These are phyloP conservation scores for Exsudoporus frostii DNA, from an alignment of 768 basidiomycete species.

Conservation along the genomic window DNA sequence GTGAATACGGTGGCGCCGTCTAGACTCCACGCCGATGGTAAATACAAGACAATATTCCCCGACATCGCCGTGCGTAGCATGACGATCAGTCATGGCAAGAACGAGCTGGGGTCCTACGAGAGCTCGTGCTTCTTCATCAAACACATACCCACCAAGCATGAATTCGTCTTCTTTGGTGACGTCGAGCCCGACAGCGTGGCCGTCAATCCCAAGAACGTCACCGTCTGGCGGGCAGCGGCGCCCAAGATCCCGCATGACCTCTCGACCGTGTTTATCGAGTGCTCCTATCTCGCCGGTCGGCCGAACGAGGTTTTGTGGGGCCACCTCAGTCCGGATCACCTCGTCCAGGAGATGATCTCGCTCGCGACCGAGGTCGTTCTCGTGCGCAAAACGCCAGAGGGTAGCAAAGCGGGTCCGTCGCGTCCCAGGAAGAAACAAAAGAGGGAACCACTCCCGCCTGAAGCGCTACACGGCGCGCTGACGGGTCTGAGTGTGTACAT, in stretches of 20 bases:
- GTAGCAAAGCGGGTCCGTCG: not conserved
- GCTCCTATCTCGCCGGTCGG: conserved; percentile 80
- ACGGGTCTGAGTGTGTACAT: conserved; percentile 68
- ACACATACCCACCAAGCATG: conserved; percentile 54
- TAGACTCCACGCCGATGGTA: conserved; percentile 51
- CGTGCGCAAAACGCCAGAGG: conserved; percentile 36
- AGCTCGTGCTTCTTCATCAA: conserved; percentile 86
- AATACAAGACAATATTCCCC: conserved; percentile 50
- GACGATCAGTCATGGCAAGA: conserved; percentile 71
- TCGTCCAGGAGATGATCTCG: conserved; percentile 67
- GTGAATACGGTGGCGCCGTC: not conserved
- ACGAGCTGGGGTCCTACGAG: conserved; percentile 55
- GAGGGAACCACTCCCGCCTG: conserved; percentile 35
- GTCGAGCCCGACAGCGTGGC: conserved; percentile 83
- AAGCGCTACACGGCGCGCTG: conserved; percentile 51
- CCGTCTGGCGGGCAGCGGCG: conserved; percentile 83
- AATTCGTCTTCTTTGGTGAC: conserved; percentile 94
- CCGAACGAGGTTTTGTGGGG: conserved; percentile 71
- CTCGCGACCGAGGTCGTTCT: conserved; percentile 69
- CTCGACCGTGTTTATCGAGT: conserved; percentile 89
- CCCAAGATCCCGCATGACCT: conserved; percentile 67
- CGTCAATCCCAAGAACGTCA: conserved; percentile 52
- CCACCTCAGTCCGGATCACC: conserved; percentile 79
- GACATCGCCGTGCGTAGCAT: conserved; percentile 63
- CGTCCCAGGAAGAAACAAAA: conserved; percentile 38